phyloP scores from a whole-genome alignment of 106 monocot genomes.

The Dioscorea alata region DNA sequence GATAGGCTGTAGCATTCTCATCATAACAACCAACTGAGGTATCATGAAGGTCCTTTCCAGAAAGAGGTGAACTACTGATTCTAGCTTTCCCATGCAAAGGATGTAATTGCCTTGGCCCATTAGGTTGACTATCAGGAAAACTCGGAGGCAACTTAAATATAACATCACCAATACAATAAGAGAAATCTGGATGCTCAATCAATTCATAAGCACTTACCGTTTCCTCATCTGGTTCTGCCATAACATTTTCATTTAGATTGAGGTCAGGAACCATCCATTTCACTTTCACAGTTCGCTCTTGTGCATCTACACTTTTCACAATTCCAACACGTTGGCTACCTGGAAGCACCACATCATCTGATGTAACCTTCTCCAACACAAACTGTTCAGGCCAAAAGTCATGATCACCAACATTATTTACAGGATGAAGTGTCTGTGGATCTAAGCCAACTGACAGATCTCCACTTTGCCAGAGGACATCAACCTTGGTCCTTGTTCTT shows the following conservation, averaged over 20 bases:
- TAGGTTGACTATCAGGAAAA: constrained; percentile 1
- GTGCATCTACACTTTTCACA: constrained; percentile 68
- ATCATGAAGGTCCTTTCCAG: constrained; percentile 1
- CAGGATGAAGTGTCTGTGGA: constrained; percentile 45
- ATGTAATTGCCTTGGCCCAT: constrained; percentile 1
- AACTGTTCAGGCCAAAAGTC: constrained; percentile 91
- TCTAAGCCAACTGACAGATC: constrained; percentile 43
- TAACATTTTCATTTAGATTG: background rate
- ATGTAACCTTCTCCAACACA: constrained; percentile 61
- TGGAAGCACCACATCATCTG: constrained; percentile 24
- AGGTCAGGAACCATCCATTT: constrained; percentile 42
- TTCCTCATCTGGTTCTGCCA: constrained; percentile 31
- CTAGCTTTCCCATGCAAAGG: background rate
- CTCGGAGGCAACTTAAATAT: constrained; percentile 34
- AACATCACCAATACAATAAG: constrained; percentile 67
- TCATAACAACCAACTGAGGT: background rate
- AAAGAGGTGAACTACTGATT: background rate
- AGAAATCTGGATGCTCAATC: constrained; percentile 77
- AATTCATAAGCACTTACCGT: constrained; percentile 87
- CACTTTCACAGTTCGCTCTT: constrained; percentile 64
- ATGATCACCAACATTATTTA: constrained; percentile 72
- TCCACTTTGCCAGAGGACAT: constrained; percentile 90
- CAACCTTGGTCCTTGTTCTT: constrained; percentile 63
- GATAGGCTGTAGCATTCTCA: constrained; percentile 26
- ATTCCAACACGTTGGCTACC: constrained; percentile 36